Conservation (phyloP, 2,329 filamentous ascomycete genomes). For the Hirsutella minnesotensis region DNA sequence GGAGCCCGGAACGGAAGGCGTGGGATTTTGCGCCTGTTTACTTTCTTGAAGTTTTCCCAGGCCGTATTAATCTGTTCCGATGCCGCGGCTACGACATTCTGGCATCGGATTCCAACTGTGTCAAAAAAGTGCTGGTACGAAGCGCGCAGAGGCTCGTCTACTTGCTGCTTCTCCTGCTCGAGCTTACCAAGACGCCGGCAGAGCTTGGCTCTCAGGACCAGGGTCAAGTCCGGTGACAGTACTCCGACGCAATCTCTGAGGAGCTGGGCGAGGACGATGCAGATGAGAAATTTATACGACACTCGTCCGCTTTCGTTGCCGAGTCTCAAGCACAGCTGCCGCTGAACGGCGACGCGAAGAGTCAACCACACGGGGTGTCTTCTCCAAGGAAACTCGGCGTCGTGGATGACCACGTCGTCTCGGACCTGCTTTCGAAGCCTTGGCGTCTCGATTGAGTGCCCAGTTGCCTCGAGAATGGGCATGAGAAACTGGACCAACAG, state of each 20-base stretch:
- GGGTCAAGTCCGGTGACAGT: conserved; percentile 8
- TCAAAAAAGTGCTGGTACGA: conserved; percentile 1
- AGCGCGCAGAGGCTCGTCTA: background rate
- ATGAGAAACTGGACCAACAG: conserved; percentile 50
- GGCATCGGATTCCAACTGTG: background rate
- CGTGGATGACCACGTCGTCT: conserved; percentile 46
- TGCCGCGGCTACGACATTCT: background rate
- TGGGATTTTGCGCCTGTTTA: conserved; percentile 25
- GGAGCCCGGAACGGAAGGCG: conserved; percentile 25
- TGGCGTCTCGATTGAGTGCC: conserved; percentile 21
- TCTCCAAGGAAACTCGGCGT: conserved; percentile 45
- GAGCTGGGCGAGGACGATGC: conserved; percentile 31
- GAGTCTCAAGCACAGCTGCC: conserved; percentile 29
- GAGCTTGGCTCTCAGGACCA: conserved; percentile 32
- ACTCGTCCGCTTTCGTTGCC: conserved; percentile 19
- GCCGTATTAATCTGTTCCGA: background rate
- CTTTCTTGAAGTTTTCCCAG: conserved; percentile 29
- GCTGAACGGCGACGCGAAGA: conserved; percentile 44
- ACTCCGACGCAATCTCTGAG: conserved; percentile 22
- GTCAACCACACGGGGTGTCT: conserved; percentile 50
- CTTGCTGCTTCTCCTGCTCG: conserved; percentile 16
- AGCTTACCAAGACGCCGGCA: conserved; percentile 47
- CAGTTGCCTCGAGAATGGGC: conserved; percentile 44
- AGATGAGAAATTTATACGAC: conserved; percentile 48
- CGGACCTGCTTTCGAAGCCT: conserved; percentile 44